These are phyloP conservation scores for Ophiocordyceps robertsii DNA, from an alignment of 2,329 filamentous ascomycete genomes.

Conservation along the genomic window DNA sequence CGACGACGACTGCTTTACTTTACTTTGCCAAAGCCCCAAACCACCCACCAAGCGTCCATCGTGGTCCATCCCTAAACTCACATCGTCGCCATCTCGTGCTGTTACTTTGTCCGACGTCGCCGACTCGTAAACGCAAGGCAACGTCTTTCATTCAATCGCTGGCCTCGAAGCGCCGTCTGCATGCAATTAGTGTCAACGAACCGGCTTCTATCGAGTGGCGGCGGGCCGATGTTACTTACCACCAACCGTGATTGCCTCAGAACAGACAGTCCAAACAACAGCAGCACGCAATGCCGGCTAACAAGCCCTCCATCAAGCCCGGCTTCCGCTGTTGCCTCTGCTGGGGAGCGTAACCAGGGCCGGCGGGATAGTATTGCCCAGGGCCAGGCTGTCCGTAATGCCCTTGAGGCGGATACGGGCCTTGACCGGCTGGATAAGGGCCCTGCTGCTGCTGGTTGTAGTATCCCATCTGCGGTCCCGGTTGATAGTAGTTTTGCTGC, in stretches of 20 bases:
- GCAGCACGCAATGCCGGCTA: constrained; percentile 41
- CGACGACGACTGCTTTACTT: too few species aligned
- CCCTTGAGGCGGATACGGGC: constrained; percentile 20
- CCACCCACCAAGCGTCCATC: too few species aligned
- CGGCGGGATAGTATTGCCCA: constrained; percentile 20
- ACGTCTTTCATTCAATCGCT: too few species aligned
- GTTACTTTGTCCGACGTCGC: too few species aligned
- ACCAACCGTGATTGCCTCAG: constrained; percentile 15
- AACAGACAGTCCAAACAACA: constrained; percentile 46
- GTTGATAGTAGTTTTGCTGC: constrained; percentile 24
- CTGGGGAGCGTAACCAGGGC: constrained; percentile 23
- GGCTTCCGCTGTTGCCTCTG: constrained; percentile 17
- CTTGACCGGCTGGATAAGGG: constrained; percentile 19
- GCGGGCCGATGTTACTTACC: neutral
- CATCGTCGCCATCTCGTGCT: too few species aligned
- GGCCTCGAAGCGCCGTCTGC: too few species aligned
- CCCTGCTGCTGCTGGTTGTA: constrained; percentile 23
- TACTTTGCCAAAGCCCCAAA: too few species aligned
- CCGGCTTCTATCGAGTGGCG: neutral
- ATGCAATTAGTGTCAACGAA: too few species aligned
- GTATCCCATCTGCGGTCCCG: constrained; percentile 29
- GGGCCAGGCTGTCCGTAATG: constrained; percentile 19
- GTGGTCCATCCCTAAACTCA: too few species aligned
- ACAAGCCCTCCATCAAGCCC: constrained; percentile 29
- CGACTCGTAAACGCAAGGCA: too few species aligned